phyloP scores from a whole-genome alignment of 2,329 filamentous ascomycete genomes.

The Graphiopsis chlorocephala region DNA sequence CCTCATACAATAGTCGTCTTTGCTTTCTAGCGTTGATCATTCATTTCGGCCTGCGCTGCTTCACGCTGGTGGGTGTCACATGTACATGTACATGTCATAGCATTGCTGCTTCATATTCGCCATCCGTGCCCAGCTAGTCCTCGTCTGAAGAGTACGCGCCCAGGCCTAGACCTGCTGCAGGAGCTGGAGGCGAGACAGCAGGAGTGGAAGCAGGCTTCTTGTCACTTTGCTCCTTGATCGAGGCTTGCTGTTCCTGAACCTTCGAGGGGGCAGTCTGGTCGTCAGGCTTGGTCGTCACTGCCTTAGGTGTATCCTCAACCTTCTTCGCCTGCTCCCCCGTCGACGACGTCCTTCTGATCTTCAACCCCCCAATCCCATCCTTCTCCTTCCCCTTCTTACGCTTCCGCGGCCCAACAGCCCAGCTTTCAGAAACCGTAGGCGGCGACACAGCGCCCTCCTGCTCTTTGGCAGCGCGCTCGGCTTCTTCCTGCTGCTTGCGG shows the following conservation, averaged over 20 bases:
- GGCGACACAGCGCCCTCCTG: constrained; percentile 43
- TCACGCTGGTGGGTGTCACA: background rate
- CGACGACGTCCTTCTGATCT: constrained; percentile 41
- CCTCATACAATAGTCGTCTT: no score
- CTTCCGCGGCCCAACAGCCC: constrained; percentile 32
- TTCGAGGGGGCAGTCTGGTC: background rate
- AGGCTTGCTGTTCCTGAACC: background rate
- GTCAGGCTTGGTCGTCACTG: background rate
- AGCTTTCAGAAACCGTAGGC: constrained; percentile 51
- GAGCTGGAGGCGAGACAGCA: constrained; percentile 18
- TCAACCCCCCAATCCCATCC: constrained; percentile 42
- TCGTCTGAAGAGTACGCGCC: constrained; percentile 46
- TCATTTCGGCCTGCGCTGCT: background rate
- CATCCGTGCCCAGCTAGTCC: constrained; percentile 25
- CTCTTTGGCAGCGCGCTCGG: constrained; percentile 54
- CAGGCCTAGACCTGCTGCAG: constrained; percentile 33
- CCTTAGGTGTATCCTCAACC: background rate
- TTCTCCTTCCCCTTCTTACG: constrained; percentile 36
- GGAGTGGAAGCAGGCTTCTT: constrained; percentile 18
- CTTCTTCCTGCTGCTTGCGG: constrained; percentile 57
- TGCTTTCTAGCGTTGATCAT: background rate
- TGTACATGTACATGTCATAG: background rate
- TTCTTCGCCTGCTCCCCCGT: constrained; percentile 23
- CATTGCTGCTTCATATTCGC: background rate
- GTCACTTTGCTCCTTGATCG: background rate